Evolutionary conservation across 2,329 filamentous ascomycete genomes (phyloP).

Genomic region (Clonostachys solani): DNA sequence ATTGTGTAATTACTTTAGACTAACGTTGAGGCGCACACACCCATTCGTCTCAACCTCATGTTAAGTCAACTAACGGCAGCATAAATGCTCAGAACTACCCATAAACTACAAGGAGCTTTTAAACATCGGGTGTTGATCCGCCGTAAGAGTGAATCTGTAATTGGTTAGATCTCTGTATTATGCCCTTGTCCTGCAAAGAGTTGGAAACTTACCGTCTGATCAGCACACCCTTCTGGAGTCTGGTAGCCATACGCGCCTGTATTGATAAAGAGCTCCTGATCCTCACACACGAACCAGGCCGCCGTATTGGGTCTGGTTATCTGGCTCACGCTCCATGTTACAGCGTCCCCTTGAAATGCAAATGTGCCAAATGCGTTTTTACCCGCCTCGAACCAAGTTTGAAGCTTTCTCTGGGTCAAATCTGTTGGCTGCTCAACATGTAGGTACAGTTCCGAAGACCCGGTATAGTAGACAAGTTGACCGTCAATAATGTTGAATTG

Average conservation of each 20-base stretch:
- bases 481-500: slow-evolving; percentile 53
- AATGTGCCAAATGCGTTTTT: slow-evolving; percentile 53
- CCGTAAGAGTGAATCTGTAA: slow-evolving; percentile 2
- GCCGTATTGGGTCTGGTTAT: slow-evolving; percentile 48
- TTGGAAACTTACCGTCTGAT: slow-evolving; percentile 45
- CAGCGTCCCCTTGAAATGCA: slow-evolving; percentile 51
- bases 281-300: slow-evolving; percentile 55
- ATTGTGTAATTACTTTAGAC: too few relatives aligned
- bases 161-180: not conserved
- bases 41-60: too few relatives aligned
- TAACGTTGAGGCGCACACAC: too few relatives aligned
- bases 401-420: slow-evolving; percentile 39
- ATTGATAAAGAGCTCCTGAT: slow-evolving; percentile 50
- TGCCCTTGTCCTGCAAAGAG: too few relatives aligned
- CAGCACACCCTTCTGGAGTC: slow-evolving; percentile 52
- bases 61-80: too few relatives aligned
- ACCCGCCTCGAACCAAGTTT: slow-evolving; percentile 43
- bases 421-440: slow-evolving; percentile 41
- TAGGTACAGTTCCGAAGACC: slow-evolving; percentile 33
- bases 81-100: too few relatives aligned
- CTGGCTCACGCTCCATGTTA: slow-evolving; percentile 46
- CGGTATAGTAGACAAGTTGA: slow-evolving; percentile 48
- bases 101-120: too few relatives aligned
- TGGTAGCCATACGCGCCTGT: slow-evolving; percentile 54
- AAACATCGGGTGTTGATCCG: slow-evolving; percentile 1